phyloP scores from a whole-genome alignment of 2,329 filamentous ascomycete species.

The Paraconiothyrium sp. region DNA sequence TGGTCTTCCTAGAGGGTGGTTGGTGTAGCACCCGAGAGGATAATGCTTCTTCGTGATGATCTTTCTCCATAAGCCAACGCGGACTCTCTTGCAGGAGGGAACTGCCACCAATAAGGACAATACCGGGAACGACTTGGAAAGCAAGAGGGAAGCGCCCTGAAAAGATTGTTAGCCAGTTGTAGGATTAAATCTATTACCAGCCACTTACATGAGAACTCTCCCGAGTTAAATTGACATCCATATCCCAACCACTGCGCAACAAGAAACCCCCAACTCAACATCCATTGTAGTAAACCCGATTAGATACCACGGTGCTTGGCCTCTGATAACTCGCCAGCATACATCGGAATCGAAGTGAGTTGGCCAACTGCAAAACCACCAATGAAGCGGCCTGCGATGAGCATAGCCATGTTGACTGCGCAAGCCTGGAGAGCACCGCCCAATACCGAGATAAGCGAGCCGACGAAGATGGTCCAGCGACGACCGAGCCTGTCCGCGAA shows the following conservation, averaged over 20 bases:
- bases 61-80: conserved; percentile 66
- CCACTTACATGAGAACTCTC: conserved; percentile 33
- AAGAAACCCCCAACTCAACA: conserved; percentile 51
- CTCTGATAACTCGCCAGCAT: not conserved
- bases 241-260: conserved; percentile 53
- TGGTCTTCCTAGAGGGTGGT: too few relatives aligned
- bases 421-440: not conserved
- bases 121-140: conserved; percentile 53
- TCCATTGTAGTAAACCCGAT: conserved; percentile 65
- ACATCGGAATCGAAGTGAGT: not conserved
- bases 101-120: conserved; percentile 56
- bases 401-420: not conserved
- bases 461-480: not conserved
- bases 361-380: not conserved
- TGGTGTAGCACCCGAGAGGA: conserved; percentile 13
- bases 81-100: conserved; percentile 68
- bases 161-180: conserved; percentile 8
- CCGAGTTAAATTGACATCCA: conserved; percentile 41
- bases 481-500: not conserved
- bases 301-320: conserved; percentile 58
- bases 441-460: not conserved
- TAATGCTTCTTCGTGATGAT: conserved; percentile 60
- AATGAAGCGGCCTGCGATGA: not conserved
- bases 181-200: too few relatives aligned
- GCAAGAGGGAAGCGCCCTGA: conserved; percentile 52